These are phyloP conservation scores for Barnettozyma wickerhamii DNA, from an alignment of 805 yeast genomes.

Conservation along the genomic window DNA sequence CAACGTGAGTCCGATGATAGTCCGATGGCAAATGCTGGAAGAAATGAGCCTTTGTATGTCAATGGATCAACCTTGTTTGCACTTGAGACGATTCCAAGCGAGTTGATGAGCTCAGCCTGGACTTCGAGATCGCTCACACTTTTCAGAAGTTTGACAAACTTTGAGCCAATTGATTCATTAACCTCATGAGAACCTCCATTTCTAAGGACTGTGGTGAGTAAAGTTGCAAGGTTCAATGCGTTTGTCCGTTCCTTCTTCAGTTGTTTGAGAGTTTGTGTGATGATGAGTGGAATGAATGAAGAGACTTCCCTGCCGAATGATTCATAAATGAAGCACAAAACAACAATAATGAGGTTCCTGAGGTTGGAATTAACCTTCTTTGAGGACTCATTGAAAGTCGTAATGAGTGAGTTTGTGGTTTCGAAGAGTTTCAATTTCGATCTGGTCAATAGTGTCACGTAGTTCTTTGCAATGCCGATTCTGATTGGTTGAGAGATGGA, in stretches of 20 bases:
- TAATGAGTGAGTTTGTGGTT: slow-evolving; percentile 26
- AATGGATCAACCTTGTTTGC: slow-evolving; percentile 28
- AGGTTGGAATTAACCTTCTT: slow-evolving; percentile 23
- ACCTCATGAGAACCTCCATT: slow-evolving; percentile 22
- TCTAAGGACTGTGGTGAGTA: slow-evolving; percentile 18
- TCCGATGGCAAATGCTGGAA: slow-evolving; percentile 16
- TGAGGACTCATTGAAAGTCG: slow-evolving; percentile 20
- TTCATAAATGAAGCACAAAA: slow-evolving; percentile 29
- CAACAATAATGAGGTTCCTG: slow-evolving; percentile 27
- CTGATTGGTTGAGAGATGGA: slow-evolving; percentile 17
- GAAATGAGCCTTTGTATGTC: slow-evolving; percentile 20
- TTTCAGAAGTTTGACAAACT: slow-evolving; percentile 21
- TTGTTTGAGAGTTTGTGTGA: slow-evolving; percentile 28
- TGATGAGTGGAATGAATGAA: slow-evolving; percentile 31
- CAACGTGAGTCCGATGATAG: slow-evolving; percentile 8
- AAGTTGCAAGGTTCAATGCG: slow-evolving; percentile 20
- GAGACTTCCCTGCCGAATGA: slow-evolving; percentile 29
- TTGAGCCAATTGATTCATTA: slow-evolving; percentile 14
- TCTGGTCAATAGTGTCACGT: slow-evolving; percentile 15
- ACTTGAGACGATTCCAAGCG: slow-evolving; percentile 21
- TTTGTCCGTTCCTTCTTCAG: slow-evolving; percentile 28
- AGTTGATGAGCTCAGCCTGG: slow-evolving; percentile 12
- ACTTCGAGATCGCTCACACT: slow-evolving; percentile 12
- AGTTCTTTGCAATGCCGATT: slow-evolving; percentile 21
- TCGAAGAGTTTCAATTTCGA: slow-evolving; percentile 25